A percentile compares a stretch with the other conserved stretches of the same genome.
These are phyloP conservation scores for Coemansia sp. DNA, from an alignment of 192 early-diverging fungal genomes.

Conservation along the genomic window DNA sequence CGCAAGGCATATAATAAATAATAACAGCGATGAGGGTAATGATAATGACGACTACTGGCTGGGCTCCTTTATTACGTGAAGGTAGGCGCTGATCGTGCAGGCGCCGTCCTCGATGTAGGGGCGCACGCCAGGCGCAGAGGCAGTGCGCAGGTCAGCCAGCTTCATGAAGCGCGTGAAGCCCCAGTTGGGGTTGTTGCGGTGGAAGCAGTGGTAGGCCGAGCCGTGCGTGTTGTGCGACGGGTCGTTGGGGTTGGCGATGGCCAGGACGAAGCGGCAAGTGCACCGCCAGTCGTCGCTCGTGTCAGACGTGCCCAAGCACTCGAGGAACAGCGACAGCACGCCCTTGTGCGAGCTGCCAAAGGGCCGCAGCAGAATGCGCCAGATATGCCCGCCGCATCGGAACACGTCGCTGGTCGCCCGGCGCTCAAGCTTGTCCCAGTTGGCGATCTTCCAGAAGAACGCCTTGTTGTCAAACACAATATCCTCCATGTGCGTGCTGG, in stretches of 20 bases:
- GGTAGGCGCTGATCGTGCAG: constrained; percentile 68
- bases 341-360: constrained; percentile 80
- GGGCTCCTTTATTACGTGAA: constrained; percentile 81
- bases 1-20: background rate
- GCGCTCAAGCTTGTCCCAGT: constrained; percentile 52
- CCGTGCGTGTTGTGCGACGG: constrained; percentile 64
- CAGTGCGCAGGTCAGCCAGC: constrained; percentile 56
- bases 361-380: constrained; percentile 91
- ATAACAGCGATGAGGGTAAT: background rate
- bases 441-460: constrained; percentile 53
- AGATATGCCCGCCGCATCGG: constrained; percentile 49
- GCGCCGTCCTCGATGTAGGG: constrained; percentile 75
- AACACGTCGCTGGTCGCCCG: constrained; percentile 53
- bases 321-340: constrained; percentile 82
- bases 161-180: constrained; percentile 87
- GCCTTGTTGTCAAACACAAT: constrained; percentile 49
- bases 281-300: constrained; percentile 70
- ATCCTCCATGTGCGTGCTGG: constrained; percentile 51
- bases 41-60: constrained; percentile 37
- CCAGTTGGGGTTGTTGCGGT: constrained; percentile 87
- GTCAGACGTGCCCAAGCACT: constrained; percentile 75
- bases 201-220: constrained; percentile 86
- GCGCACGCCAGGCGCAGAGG: constrained; percentile 46
- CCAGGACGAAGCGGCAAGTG: constrained; percentile 85
- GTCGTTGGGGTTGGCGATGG: constrained; percentile 76